Evolutionary conservation across 2,329 filamentous ascomycete genomes (phyloP), one percentile per base, ranked within the genome.

Genomic region (Magnaporthales sp.): DNA sequence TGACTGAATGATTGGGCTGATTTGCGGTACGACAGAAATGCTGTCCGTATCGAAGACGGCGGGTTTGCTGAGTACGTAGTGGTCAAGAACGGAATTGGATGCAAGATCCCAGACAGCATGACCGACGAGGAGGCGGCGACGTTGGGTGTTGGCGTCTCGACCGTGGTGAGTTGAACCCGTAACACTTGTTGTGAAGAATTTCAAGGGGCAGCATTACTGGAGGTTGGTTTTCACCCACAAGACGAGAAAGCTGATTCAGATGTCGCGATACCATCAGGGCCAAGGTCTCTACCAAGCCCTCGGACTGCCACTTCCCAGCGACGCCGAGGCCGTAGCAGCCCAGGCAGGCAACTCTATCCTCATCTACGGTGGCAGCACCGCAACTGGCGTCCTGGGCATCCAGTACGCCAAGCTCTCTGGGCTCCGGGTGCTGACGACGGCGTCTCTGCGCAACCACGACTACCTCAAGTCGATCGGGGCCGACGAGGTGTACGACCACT

Each of bases 301-400:
- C 1, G 66, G 74, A 64, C 76, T 84, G 0, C 77, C 80, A 0
- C 73, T 85, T 3, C 75, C 70, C 24, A 66, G 72, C 9, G 56
- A 38, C 26, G 38, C 29, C 22, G 65, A 30, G 6, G 68, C 67
- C 3, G 22, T 69, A 30, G 30, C 38, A 4, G 65, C 64, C 26
- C 76, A 80, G 6, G 66, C 73, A 31, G 73, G 75, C n/a, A 71
- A 77, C 58, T 75, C 79, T 0, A 70, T 83, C 56, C 70, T 82
- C 26, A 80, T 81, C 68, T 81, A 82, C 66, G 81, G 80, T 58
- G 80, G 79, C 19, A 82, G 83, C 73, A 87, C 82, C 10, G 84
- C 84, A 1, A 85, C 85, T 0, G 82, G 81, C 73, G 82, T 85
- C 61, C 81, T 84, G 66, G 80, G 74, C 5, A 79, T 83, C 69